Conservation (phyloP, 2,329 filamentous ascomycete genomes). For the Fusarium redolens region DNA sequence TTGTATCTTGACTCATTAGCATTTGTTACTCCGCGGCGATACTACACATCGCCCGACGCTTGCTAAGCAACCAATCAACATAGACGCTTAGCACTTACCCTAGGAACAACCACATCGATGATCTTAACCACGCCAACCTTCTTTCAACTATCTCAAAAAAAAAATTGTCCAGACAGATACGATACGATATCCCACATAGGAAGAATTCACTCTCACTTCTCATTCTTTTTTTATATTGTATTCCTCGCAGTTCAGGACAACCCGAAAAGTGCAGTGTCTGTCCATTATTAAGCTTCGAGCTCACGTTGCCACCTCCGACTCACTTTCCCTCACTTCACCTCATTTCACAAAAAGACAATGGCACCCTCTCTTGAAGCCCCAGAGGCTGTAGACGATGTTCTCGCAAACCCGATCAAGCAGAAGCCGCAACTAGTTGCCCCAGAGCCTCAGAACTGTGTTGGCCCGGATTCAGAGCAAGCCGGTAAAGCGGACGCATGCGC, state of each 20-base stretch:
- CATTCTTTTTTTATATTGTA: background rate
- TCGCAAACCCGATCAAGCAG: constrained; percentile 79
- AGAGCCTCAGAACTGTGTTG: constrained; percentile 96
- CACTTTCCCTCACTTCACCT: background rate
- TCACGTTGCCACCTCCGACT: constrained; percentile 33
- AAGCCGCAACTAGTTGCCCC: constrained; percentile 90
- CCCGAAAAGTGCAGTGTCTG: background rate
- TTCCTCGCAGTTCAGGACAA: background rate
- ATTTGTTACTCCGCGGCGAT: constrained; percentile 13
- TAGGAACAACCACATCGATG: constrained; percentile 12
- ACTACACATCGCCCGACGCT: constrained; percentile 3
- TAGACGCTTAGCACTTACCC: constrained; percentile 37
- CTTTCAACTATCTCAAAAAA: background rate
- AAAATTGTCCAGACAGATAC: background rate
- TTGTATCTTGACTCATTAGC: background rate
- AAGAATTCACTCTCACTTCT: background rate
- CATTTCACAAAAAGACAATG: constrained; percentile 63
- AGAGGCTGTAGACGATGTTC: constrained; percentile 72
- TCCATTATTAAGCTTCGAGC: constrained; percentile 40
- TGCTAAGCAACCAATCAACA: constrained; percentile 40
- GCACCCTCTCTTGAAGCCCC: constrained; percentile 83
- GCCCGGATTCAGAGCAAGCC: constrained; percentile 80
- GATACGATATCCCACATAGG: no score
- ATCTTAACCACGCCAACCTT: constrained; percentile 3
- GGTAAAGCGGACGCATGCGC: constrained; percentile 85